Conservation (phyloP, 2,329 filamentous ascomycete genomes). For the Zasmidium angulare region DNA sequence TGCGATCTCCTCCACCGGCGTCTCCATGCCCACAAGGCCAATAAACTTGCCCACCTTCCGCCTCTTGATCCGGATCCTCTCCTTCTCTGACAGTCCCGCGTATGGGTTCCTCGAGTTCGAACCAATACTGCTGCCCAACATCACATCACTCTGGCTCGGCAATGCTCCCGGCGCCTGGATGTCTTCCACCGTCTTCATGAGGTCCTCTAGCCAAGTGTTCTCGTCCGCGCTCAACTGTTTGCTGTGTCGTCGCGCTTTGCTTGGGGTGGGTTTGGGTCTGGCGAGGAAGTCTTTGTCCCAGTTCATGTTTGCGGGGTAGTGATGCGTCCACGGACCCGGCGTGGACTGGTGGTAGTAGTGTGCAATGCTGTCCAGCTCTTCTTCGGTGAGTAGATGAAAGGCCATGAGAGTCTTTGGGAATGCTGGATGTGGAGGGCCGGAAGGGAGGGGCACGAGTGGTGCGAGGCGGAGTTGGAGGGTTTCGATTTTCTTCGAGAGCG, state of each 20-base stretch:
- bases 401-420: slow-evolving; percentile 68
- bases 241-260: slow-evolving; percentile 12
- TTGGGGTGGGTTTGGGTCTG: slow-evolving; percentile 12
- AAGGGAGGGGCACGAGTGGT: slow-evolving; percentile 60
- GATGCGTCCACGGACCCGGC: slow-evolving; percentile 53
- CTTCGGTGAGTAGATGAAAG: slow-evolving; percentile 72
- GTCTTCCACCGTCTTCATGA: slow-evolving; percentile 35
- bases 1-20: slow-evolving; percentile 49
- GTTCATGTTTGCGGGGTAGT: slow-evolving; percentile 68
- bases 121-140: too few relatives aligned
- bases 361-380: slow-evolving; percentile 68
- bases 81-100: slow-evolving; percentile 36
- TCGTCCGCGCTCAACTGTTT: slow-evolving; percentile 22
- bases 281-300: slow-evolving; percentile 54
- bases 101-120: slow-evolving; percentile 23
- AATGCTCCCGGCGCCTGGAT: slow-evolving; percentile 35
- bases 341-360: slow-evolving; percentile 71
- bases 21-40: slow-evolving; percentile 64
- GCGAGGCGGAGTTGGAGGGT: slow-evolving; percentile 66
- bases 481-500: slow-evolving; percentile 60
- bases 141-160: slow-evolving; percentile 4
- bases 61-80: slow-evolving; percentile 57
- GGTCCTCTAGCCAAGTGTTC: slow-evolving; percentile 24
- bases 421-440: slow-evolving; percentile 61
- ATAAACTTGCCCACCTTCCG: slow-evolving; percentile 73